Evolutionary conservation across 805 yeast genomes (phyloP).

Genomic region (Grigorovia humatica): DNA sequence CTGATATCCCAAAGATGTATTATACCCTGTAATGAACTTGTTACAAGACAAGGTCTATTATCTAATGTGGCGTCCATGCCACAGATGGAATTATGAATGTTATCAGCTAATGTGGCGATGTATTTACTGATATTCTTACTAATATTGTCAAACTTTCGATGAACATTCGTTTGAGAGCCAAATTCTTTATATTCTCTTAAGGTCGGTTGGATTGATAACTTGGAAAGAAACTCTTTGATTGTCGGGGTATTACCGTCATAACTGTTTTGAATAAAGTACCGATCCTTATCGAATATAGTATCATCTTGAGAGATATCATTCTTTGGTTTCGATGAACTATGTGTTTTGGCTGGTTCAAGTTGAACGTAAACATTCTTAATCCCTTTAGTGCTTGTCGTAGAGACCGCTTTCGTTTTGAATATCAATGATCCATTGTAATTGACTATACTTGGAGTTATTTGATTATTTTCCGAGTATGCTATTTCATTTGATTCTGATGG

Average conservation of each 20-base stretch:
- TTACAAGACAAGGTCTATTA: conserved; percentile 54
- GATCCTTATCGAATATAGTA: conserved; percentile 21
- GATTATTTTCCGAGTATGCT: not conserved
- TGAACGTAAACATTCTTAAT: conserved; percentile 39
- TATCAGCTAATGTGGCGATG: conserved; percentile 58
- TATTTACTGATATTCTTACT: conserved; percentile 33
- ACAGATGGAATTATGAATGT: conserved; percentile 42
- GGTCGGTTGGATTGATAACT: conserved; percentile 45
- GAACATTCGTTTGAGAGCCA: conserved; percentile 31
- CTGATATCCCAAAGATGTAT: conserved; percentile 70
- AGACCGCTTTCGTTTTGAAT: conserved; percentile 27
- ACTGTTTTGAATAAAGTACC: conserved; percentile 37
- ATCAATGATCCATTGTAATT: conserved; percentile 29
- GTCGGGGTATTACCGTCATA: conserved; percentile 61
- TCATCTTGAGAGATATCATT: not conserved
- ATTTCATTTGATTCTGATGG: not conserved
- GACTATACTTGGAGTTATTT: conserved; percentile 4
- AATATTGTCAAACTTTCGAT: conserved; percentile 11
- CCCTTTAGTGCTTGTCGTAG: conserved; percentile 32
- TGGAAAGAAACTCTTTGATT: conserved; percentile 45
- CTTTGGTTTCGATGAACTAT: conserved; percentile 1
- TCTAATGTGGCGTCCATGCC: conserved; percentile 45
- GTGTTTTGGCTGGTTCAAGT: conserved; percentile 19
- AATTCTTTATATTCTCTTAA: conserved; percentile 58
- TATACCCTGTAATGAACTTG: conserved; percentile 68